Base-by-base conservation (phyloP, 768 basidiomycete genomes). In the Mycena pura region DNA sequence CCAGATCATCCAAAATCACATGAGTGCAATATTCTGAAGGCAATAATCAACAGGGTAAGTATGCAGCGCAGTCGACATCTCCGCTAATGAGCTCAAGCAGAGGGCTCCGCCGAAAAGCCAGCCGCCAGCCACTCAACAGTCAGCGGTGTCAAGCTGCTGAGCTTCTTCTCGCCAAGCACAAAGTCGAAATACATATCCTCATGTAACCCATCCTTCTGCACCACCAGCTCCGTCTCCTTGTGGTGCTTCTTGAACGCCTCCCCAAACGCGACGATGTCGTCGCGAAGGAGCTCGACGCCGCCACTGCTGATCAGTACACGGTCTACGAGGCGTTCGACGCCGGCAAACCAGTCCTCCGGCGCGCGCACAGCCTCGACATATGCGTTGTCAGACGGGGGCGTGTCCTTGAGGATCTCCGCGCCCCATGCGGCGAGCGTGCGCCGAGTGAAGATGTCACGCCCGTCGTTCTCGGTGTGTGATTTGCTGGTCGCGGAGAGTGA, bases 241-340 rank as follows among this genome's bases (percentile, higher is more conserved):
- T 69, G 62, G 8, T 70, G 46, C 47, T 70, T 70, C 11, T 60
- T 57, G 2, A 77, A 51, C 24, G 64, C 46, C 53, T 70, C 65
- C 28, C 56, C 69, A 31, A 74, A 61, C 4, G 57, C 49, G 15
- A 74, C 65, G 47, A 76, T 73, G 36, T 73, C 73, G 45, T 77
- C 76, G 54, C 72, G 68, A 46, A 78, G 59, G 29, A 72, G 73
- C 62, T 80, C 79, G 4, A 62, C 62, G 21, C 70, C 68, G 3
- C 80, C 78, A 8, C 69, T 74, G 4, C 76, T 79, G 32, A 81
- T 69, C 22, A 78, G 64, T 6, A 80, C 64, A 22, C 76, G 72
- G 11, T 70, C 66, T 2, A 77, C 75, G 14, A 77, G 59, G 13
- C 44, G 66, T 5, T 74, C 73, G 1, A 74, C 57, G 2, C 74